Evolutionary conservation across 768 basidiomycete genomes (phyloP).

Genomic region (Kwoniella botswanensis): DNA sequence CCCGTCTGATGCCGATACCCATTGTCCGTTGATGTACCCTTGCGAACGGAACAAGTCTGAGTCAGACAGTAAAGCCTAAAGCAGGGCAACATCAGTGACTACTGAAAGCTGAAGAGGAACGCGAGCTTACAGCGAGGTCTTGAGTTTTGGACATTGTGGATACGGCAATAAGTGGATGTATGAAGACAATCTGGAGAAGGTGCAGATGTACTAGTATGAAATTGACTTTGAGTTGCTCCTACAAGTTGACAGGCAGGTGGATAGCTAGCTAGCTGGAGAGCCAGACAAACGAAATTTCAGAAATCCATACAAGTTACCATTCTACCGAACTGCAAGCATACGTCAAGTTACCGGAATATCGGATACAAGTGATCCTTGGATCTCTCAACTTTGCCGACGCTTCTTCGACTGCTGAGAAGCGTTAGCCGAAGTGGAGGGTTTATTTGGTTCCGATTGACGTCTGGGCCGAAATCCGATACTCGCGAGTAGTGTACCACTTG

Average conservation of each 20-base stretch:
- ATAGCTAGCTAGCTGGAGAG: not conserved
- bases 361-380: not conserved
- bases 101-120: not conserved
- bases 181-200: too few species aligned
- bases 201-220: too few species aligned
- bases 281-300: not conserved
- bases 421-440: not conserved
- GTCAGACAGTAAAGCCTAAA: constrained; percentile 23
- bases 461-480: not conserved
- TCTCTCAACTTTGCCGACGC: not conserved
- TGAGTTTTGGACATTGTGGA: constrained; percentile 8
- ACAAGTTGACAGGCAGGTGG: too few species aligned
- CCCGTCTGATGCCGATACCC: constrained; percentile 33
- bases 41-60: constrained; percentile 33
- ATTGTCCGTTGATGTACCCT: constrained; percentile 46
- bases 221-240: too few species aligned
- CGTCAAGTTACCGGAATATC: not conserved
- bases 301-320: not conserved
- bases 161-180: not conserved
- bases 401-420: not conserved
- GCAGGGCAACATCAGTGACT: not conserved
- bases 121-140: constrained; percentile 10
- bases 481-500: not conserved
- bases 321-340: too few species aligned
- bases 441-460: not conserved